phyloP scores from a whole-genome alignment of 1,284 basidiomycete genomes.

The Meira nashicola region DNA sequence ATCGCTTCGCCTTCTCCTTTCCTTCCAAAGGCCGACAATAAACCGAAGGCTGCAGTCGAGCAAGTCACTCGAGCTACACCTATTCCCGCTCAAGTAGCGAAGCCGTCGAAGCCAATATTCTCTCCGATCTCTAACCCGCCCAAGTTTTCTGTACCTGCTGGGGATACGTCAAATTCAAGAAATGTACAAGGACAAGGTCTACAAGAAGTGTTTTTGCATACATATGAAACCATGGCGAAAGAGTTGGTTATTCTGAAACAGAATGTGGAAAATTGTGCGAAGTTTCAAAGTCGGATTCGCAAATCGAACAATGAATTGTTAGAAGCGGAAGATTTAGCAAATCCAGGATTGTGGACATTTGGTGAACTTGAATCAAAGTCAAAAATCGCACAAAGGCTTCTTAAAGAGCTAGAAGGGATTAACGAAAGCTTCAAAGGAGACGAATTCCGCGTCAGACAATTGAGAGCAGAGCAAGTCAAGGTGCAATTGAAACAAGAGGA shows the following conservation, averaged over 20 bases:
- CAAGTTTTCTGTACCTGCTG: too few species aligned
- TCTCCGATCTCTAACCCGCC: too few species aligned
- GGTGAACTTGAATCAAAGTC: conserved; percentile 51
- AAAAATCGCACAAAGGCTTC: conserved; percentile 31
- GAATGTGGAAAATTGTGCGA: conserved; percentile 24
- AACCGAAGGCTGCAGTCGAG: too few species aligned
- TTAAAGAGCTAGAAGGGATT: conserved; percentile 17
- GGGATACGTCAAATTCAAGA: not conserved
- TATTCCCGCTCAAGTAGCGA: too few species aligned
- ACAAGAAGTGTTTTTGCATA: conserved; percentile 43
- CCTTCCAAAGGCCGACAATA: too few species aligned
- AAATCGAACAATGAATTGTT: conserved; percentile 24
- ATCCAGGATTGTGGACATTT: conserved; percentile 50
- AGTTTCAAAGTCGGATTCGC: conserved; percentile 51
- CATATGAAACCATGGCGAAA: conserved; percentile 52
- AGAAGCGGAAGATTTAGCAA: conserved; percentile 28
- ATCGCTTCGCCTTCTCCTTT: too few species aligned
- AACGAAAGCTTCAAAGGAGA: conserved; percentile 8
- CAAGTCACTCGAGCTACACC: too few species aligned
- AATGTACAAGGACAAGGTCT: conserved; percentile 43
- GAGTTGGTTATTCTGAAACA: conserved; percentile 47
- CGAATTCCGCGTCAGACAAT: conserved; percentile 49
- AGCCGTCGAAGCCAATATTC: too few species aligned
- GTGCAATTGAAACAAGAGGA: conserved; percentile 53
- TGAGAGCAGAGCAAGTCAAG: conserved; percentile 57